Conservation (phyloP, 108 stramenopile species). For the Chaetoceros tenuissimus region DNA sequence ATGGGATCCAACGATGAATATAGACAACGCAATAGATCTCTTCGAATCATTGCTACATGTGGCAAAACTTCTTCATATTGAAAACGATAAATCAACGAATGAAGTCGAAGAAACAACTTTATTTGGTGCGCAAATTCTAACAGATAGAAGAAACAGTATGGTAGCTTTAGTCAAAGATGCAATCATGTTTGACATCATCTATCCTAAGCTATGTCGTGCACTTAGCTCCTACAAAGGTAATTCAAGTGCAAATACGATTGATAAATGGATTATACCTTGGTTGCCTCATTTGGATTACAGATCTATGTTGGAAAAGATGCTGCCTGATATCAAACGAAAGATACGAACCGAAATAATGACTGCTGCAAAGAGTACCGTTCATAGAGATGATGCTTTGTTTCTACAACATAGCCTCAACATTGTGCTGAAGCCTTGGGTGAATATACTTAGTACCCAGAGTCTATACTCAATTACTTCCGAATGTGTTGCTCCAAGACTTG, state of each 20-base stretch:
- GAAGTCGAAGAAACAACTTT: conserved; percentile 2
- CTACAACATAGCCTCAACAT: conserved; percentile 27
- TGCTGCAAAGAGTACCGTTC: conserved; percentile 29
- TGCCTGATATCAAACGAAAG: conserved; percentile 53
- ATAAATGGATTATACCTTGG: conserved; percentile 79
- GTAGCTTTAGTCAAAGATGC: conserved; percentile 12
- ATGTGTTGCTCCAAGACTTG: conserved; percentile 39
- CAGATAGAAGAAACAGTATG: not conserved
- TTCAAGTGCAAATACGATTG: conserved; percentile 29
- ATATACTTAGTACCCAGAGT: conserved; percentile 25
- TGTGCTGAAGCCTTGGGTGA: conserved; percentile 48
- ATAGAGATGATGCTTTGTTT: conserved; percentile 18
- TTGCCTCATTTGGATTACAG: conserved; percentile 54
- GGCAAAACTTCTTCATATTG: conserved; percentile 11
- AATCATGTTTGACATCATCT: conserved; percentile 23
- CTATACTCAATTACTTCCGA: conserved; percentile 44
- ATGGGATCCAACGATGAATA: conserved; percentile 55
- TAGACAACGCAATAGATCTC: conserved; percentile 33
- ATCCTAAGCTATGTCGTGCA: conserved; percentile 38
- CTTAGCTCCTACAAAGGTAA: conserved; percentile 23
- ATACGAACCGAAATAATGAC: conserved; percentile 33
- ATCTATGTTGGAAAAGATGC: conserved; percentile 32
- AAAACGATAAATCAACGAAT: conserved; percentile 15
- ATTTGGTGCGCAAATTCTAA: not conserved
- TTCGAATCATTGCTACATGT: conserved; percentile 44